Percentiles rank a stretch among this genome's conserved stretches.
Conservation (phyloP, 2,329 filamentous ascomycete genomes). For the Trichoderma koningiopsis region DNA sequence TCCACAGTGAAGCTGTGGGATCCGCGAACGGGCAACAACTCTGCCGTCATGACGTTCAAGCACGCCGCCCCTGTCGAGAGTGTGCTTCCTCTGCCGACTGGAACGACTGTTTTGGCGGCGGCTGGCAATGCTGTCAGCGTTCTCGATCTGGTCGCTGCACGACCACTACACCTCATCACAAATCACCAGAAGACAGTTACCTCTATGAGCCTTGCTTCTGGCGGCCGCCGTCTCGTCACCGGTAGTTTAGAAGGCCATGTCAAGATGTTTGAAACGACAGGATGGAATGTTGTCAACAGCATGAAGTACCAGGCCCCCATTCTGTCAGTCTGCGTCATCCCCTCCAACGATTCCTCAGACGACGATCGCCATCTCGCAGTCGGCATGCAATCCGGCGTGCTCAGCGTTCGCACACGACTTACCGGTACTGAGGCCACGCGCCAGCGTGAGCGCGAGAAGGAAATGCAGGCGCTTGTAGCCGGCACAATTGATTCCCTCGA, state of each 20-base stretch:
- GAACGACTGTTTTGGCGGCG: conserved; percentile 82
- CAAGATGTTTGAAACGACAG: conserved; percentile 92
- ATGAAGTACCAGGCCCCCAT: conserved; percentile 93
- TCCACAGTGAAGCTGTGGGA: conserved; percentile 94
- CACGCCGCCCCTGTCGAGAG: conserved; percentile 86
- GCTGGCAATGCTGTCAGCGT: conserved; percentile 87
- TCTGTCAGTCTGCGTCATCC: conserved; percentile 76
- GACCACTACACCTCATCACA: conserved; percentile 80
- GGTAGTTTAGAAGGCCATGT: conserved; percentile 93
- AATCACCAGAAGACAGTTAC: conserved; percentile 99
- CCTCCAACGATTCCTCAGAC: conserved; percentile 37
- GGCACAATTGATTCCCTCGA: conserved; percentile 80
- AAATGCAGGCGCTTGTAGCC: conserved; percentile 79
- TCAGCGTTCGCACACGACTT: conserved; percentile 86
- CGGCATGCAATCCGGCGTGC: conserved; percentile 90
- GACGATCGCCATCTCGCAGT: conserved; percentile 92
- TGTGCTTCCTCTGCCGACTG: conserved; percentile 83
- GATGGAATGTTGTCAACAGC: conserved; percentile 95
- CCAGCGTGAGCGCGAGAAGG: conserved; percentile 75
- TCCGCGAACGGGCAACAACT: conserved; percentile 67
- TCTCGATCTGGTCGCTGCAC: conserved; percentile 87
- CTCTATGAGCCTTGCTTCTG: conserved; percentile 77
- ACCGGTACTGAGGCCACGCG: conserved; percentile 78
- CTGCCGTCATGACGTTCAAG: conserved; percentile 87
- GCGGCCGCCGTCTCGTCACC: conserved; percentile 78